Conservation (phyloP, 305 asterid species). For the Fraxinus albicans region DNA sequence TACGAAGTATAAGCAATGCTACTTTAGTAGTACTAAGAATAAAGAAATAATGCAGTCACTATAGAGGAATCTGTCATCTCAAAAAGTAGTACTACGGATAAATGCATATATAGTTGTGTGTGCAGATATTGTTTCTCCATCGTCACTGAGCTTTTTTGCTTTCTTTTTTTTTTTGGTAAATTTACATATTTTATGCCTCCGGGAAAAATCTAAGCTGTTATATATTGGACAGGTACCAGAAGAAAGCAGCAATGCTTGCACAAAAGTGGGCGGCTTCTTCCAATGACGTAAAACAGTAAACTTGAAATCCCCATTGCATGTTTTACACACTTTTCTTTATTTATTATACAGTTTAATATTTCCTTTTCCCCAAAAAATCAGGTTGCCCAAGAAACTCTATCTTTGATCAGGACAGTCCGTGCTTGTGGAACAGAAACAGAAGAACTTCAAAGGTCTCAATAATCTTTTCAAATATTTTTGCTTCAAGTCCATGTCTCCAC, state of each 20-base stretch:
- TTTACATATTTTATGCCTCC: slow-evolving; percentile 8
- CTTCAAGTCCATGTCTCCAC: not conserved
- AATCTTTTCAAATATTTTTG: not conserved
- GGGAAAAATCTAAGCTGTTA: slow-evolving; percentile 5
- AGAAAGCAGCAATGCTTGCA: slow-evolving; percentile 50
- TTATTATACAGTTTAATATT: not conserved
- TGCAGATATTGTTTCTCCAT: not conserved
- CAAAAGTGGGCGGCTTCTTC: slow-evolving; percentile 60
- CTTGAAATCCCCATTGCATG: not conserved
- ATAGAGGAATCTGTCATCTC: not conserved
- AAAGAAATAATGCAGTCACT: not conserved
- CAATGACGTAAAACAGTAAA: slow-evolving; percentile 45
- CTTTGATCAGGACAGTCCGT: slow-evolving; percentile 53
- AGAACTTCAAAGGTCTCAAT: slow-evolving; percentile 48
- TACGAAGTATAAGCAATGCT: not conserved
- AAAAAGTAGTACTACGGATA: not conserved
- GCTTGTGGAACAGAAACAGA: slow-evolving; percentile 63
- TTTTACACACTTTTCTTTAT: not conserved
- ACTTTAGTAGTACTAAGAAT: not conserved
- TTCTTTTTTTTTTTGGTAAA: not conserved
- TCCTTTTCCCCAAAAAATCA: slow-evolving; percentile 17
- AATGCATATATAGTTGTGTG: not conserved
- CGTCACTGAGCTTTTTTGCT: not conserved
- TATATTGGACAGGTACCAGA: slow-evolving; percentile 50
- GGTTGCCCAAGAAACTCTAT: slow-evolving; percentile 60